These are phyloP conservation scores for Kluyveromyces sp. DNA, from an alignment of 1,139 yeast genomes.

Conservation along the genomic window DNA sequence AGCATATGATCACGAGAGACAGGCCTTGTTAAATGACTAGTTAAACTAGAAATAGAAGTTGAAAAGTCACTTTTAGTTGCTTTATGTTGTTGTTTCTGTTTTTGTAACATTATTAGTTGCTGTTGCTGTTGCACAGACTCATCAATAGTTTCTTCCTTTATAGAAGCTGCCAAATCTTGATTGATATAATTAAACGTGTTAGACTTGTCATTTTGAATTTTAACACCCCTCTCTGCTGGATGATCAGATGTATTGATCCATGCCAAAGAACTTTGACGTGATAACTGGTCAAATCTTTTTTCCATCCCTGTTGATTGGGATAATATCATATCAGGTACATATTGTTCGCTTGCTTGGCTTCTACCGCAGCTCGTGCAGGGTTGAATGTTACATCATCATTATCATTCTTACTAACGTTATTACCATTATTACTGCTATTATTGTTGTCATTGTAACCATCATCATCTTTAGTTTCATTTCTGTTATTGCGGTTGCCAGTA, in stretches of 20 bases:
- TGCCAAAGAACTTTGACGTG: constrained; percentile 26
- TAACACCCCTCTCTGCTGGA: neutral
- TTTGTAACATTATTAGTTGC: neutral
- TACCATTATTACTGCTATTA: neutral
- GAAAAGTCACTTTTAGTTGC: constrained; percentile 16
- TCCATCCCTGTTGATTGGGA: constrained; percentile 47
- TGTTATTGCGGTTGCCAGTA: no score
- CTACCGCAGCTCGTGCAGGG: neutral
- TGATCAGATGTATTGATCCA: constrained; percentile 3
- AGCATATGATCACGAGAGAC: constrained; percentile 1
- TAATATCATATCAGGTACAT: constrained; percentile 35
- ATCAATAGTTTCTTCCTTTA: constrained; percentile 3
- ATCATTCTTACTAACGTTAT: neutral
- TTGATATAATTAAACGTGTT: constrained; percentile 14
- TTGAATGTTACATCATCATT: neutral
- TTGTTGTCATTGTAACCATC: neutral
- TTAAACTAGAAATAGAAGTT: constrained; percentile 26
- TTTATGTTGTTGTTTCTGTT: neutral
- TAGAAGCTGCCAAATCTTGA: constrained; percentile 11
- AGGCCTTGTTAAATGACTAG: constrained; percentile 21
- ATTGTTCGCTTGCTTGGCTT: constrained; percentile 19
- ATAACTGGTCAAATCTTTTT: constrained; percentile 31
- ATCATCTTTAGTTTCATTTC: neutral
- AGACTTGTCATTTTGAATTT: constrained; percentile 3
- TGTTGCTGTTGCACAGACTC: neutral